These are phyloP conservation scores for Blastobotrys mokoenaii DNA, from an alignment of 805 yeast species.

Conservation along the genomic window DNA sequence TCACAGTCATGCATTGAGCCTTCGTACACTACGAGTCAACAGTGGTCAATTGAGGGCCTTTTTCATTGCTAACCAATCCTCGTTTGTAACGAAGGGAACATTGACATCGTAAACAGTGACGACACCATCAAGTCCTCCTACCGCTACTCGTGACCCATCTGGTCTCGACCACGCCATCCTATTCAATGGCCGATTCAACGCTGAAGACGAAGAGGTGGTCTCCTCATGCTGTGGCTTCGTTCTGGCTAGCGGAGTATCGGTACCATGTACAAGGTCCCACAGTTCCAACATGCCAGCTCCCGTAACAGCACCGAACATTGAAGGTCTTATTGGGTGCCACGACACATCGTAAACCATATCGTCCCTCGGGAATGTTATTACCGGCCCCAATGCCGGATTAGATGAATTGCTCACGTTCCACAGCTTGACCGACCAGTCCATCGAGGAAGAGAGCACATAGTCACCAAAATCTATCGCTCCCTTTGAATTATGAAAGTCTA, in stretches of 20 bases:
- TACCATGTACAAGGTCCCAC: slow-evolving; percentile 31
- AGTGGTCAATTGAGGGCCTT: slow-evolving; percentile 1
- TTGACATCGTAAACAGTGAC: slow-evolving; percentile 25
- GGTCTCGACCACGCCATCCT: slow-evolving; percentile 26
- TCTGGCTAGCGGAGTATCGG: slow-evolving; percentile 23
- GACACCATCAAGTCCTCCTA: slow-evolving; percentile 28
- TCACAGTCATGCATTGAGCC: no score
- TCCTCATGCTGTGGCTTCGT: slow-evolving; percentile 11
- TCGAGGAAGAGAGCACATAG: slow-evolving; percentile 25
- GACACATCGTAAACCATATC: slow-evolving; percentile 29
- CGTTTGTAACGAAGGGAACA: slow-evolving; percentile 7
- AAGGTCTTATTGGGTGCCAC: slow-evolving; percentile 30
- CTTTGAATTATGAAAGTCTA: slow-evolving; percentile 21
- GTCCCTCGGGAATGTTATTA: slow-evolving; percentile 19
- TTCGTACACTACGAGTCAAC: no score
- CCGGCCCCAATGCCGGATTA: slow-evolving; percentile 2
- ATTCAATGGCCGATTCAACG: slow-evolving; percentile 21
- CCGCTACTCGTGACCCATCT: slow-evolving; percentile 22
- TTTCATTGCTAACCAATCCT: slow-evolving; percentile 12
- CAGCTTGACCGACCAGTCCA: slow-evolving; percentile 32
- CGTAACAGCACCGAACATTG: slow-evolving; percentile 30
- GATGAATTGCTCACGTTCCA: slow-evolving; percentile 21
- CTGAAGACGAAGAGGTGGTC: not conserved
- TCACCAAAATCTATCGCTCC: slow-evolving; percentile 22
- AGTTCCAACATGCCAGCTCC: slow-evolving; percentile 29